Evolutionary conservation across 441 rosid species (phyloP).

Genomic region (Gossypium aridum): DNA sequence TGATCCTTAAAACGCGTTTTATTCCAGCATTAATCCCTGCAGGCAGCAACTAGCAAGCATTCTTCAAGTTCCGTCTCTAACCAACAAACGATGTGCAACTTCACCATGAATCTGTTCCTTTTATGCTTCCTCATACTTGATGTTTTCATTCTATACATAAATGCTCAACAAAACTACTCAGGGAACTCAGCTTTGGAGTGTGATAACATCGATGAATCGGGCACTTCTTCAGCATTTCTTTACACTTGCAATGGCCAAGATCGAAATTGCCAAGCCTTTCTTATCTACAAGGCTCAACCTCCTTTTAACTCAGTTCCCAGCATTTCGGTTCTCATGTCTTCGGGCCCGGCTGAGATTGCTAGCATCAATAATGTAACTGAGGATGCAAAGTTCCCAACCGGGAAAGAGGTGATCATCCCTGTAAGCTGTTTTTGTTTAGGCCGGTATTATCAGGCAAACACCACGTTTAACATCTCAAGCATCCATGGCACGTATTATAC

Average conservation of each 20-base stretch:
- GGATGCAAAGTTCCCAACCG: constrained; percentile 27
- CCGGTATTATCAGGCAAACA: constrained; percentile 42
- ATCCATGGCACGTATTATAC: constrained; percentile 12
- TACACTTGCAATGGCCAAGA: constrained; percentile 66
- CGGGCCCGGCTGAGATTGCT: constrained; percentile 38
- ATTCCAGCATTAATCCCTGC: background rate
- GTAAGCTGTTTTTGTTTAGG: constrained; percentile 66
- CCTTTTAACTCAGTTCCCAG: constrained; percentile 43
- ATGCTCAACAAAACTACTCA: constrained; percentile 6
- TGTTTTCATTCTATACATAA: background rate
- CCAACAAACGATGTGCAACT: background rate
- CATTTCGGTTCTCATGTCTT: constrained; percentile 46
- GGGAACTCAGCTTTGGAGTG: constrained; percentile 3
- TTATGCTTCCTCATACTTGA: background rate
- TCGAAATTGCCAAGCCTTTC: constrained; percentile 47
- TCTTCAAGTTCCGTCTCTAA: constrained; percentile 3
- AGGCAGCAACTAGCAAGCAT: background rate
- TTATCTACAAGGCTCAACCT: constrained; percentile 51
- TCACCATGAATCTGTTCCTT: constrained; percentile 6
- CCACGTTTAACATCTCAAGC: constrained; percentile 34
- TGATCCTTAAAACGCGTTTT: constrained; percentile 4
- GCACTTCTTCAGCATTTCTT: constrained; percentile 27
- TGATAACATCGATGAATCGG: background rate
- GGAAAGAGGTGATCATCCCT: constrained; percentile 56
- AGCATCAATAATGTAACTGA: constrained; percentile 46